Evolutionary conservation across 2,329 filamentous ascomycete species (phyloP), one percentile per base, ranked within the genome.

Genomic region (Myriosclerotinia duriaeana): DNA sequence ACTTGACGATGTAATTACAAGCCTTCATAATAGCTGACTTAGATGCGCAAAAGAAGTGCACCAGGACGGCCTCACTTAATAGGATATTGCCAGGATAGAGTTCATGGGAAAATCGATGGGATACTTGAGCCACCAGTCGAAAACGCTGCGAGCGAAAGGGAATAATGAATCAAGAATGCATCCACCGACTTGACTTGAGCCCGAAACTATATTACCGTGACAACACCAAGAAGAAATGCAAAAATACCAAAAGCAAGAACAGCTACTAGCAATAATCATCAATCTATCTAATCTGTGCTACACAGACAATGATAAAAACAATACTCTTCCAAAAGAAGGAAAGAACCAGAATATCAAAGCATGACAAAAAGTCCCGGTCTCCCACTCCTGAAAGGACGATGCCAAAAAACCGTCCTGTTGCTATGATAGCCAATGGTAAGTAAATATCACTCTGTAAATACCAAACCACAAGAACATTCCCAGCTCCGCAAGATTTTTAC

Each of bases 381-480:
- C 15, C 36, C 8, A 15, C 5, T 17, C 11, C 12, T 8, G 7
- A 6, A 17, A 8, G 34, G 20, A 11, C 17, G 15, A 6, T 22
- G n/a, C 26, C 26, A 8, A 6, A 5, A 17, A 44, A 17, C 40
- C 12, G 15, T 44, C 17, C 14, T 15, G 9, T 30, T 20, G 11
- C 9, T 5, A 42, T 5, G 0, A 46, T 3, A 12, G 3, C 14
- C 6, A 5, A 48, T 20, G 11, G 0, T 1, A 34, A 46, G 1
- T 20, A 17, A 14, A 34, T 1, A 44, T 34, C 5, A 11, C 15
- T 8, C 55, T 4, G n/a, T n/a, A n/a, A 20, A 34, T 5, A 58
- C 2, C 5, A 5, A 22, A 30, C 3, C n/a, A 15, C 38, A 42
- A 30, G 38, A 56, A 30, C 12, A 53, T 26, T 8, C 7, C 1